Evolutionary conservation across 805 yeast species (phyloP).

Genomic region (Sugiyamaella lignohabitans): DNA sequence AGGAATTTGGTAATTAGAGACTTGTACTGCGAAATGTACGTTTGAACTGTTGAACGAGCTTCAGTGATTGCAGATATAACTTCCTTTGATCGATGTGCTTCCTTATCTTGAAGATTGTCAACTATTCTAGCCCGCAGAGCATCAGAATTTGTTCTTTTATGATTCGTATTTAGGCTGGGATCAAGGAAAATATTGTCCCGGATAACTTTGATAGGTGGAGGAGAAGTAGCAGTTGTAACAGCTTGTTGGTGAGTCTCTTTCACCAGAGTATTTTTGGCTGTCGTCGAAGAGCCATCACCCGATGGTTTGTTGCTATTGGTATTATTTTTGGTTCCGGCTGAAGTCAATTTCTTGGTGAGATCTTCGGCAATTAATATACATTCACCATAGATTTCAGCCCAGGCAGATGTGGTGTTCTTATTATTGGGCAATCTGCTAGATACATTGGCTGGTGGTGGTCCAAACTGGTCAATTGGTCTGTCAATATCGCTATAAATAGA

Average conservation of each 20-base stretch:
- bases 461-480: slow-evolving; percentile 1
- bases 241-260: not conserved
- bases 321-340: slow-evolving; percentile 2
- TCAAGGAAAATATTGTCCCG: slow-evolving; percentile 6
- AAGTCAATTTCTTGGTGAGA: slow-evolving; percentile 1
- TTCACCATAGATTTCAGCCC: slow-evolving; percentile 28
- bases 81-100: slow-evolving; percentile 20
- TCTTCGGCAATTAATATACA: slow-evolving; percentile 21
- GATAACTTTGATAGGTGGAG: not conserved
- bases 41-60: not conserved
- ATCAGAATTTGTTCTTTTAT: not conserved
- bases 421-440: not conserved
- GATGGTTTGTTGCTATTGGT: slow-evolving; percentile 5
- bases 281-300: no score
- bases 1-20: slow-evolving; percentile 15
- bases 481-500: slow-evolving; percentile 33
- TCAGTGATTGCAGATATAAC: not conserved
- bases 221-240: not conserved
- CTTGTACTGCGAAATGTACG: not conserved
- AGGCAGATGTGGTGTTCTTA: slow-evolving; percentile 23
- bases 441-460: no score
- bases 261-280: no score
- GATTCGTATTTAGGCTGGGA: not conserved
- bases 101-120: slow-evolving; percentile 23
- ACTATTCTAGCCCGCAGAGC: no score